Evolutionary conservation across 495 filamentous ascomycete species (phyloP), one percentile per base, ranked within the genome.

Genomic region (Rusavskia elegans): DNA sequence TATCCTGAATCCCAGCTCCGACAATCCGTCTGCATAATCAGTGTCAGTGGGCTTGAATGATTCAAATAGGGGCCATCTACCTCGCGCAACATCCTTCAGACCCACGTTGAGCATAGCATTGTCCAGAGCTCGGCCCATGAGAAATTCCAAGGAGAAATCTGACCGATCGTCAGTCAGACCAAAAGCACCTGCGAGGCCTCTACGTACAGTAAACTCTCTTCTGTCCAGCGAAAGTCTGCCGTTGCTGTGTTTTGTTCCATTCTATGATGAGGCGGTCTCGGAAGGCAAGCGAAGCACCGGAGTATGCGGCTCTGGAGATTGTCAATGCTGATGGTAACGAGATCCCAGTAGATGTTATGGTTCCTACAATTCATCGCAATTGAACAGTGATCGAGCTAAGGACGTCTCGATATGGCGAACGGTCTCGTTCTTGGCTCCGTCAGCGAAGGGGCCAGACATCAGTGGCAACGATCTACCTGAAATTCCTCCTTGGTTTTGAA

Each of bases 81-180:
- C 78, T 69, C 79, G 80, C 20, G 92, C 92, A 49, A 82, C 68
- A 61, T 87, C 79, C 68, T 98, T 98, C 69, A 86, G 71, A 10
- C 84, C 87, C 50, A 92, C 76, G 61, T 98, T 98, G 51, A 98
- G 77, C 86, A 98, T 96, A 30, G 93, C 89, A 81, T 98, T 98
- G 68, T 98, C 92, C 58, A 98, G 68, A 35, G 92, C 84, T 59
- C 92, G 74, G 23, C 92, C 92, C 92, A 98, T 98, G 53, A 98
- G 70, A 60, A 98, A 98, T 63, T 98, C 92, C 40, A 98, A 77
- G 30, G 88, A 95, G 40, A 98, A 74, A 65, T 98, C 78, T 80
- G 50, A 5, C 17, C 10, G 25, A 13, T 3, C 36, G 38, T 51
- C 30, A 59, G 49, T 62, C 41, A 35, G 23, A 30, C 4, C 25